These are phyloP conservation scores for Gentiana straminea DNA, from an alignment of 257 asterid genomes.

Conservation along the genomic window DNA sequence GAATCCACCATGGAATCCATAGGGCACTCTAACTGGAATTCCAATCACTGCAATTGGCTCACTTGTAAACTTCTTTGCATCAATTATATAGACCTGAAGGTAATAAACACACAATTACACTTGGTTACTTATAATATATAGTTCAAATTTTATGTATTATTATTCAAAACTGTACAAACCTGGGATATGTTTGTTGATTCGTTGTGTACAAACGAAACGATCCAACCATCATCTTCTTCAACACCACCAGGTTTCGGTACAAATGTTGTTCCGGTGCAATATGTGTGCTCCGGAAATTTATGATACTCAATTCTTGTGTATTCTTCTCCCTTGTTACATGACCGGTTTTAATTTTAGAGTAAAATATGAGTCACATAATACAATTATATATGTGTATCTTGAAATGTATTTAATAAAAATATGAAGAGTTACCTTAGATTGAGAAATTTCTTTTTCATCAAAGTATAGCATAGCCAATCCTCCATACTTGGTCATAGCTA, in stretches of 20 bases:
- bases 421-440: not conserved
- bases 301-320: constrained; percentile 30
- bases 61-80: constrained; percentile 22
- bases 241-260: constrained; percentile 21
- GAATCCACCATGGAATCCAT: constrained; percentile 32
- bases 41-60: constrained; percentile 18
- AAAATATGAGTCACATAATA: too few relatives aligned
- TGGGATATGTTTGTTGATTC: constrained; percentile 34
- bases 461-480: constrained; percentile 40
- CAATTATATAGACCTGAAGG: constrained; percentile 22
- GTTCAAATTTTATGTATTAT: too few relatives aligned
- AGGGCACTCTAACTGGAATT: constrained; percentile 27
- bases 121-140: too few relatives aligned
- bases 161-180: constrained; percentile 2
- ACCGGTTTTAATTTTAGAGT: too few relatives aligned
- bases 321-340: constrained; percentile 6
- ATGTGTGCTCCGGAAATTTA: constrained; percentile 28
- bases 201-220: constrained; percentile 29
- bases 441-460: constrained; percentile 1
- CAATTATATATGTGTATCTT: too few relatives aligned
- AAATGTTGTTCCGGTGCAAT: constrained; percentile 39
- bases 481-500: constrained; percentile 48
- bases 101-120: not conserved
- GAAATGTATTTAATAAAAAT: too few relatives aligned
- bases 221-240: constrained; percentile 53